A percentile compares a stretch with the other conserved stretches of the same genome.
phyloP scores from a whole-genome alignment of 805 yeast genomes.

The Lachancea sp. region DNA sequence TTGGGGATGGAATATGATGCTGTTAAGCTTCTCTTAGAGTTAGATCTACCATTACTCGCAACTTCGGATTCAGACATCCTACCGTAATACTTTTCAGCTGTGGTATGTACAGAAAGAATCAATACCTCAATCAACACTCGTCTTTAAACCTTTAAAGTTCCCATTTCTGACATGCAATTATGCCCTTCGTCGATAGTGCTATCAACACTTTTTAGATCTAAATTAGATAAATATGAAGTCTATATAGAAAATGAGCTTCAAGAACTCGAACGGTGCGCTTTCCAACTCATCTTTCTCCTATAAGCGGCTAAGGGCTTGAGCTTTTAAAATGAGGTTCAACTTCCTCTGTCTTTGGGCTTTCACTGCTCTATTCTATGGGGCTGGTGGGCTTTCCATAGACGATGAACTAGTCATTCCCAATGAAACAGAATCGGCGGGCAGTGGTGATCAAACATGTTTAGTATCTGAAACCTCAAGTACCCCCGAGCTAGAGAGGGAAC shows the following conservation, averaged over 20 bases:
- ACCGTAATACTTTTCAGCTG: too few species aligned
- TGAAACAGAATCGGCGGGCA: slow-evolving; percentile 6
- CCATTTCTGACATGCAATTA: not conserved
- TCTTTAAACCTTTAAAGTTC: not conserved
- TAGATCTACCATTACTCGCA: not conserved
- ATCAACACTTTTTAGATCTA: not conserved
- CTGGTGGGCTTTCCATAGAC: not conserved
- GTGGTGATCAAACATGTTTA: not conserved
- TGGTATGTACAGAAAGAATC: too few species aligned
- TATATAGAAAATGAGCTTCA: too few species aligned
- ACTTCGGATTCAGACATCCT: slow-evolving; percentile 3
- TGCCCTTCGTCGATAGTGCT: not conserved
- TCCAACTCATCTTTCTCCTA: too few species aligned
- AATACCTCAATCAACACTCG: too few species aligned
- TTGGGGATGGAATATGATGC: slow-evolving; percentile 39
- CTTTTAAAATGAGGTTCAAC: slow-evolving; percentile 1
- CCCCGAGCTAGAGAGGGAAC: not conserved
- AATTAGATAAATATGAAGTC: not conserved
- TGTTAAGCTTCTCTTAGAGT: slow-evolving; percentile 24
- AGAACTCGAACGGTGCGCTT: too few species aligned
- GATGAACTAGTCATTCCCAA: slow-evolving; percentile 5
- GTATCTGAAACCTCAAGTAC: not conserved
- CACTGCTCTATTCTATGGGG: not conserved
- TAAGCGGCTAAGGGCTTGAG: not conserved
- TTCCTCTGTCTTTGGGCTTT: not conserved